Evolutionary conservation across 345 rosid genomes (phyloP), one percentile per base, ranked within the genome.

Genomic region (Angophora floribunda): DNA sequence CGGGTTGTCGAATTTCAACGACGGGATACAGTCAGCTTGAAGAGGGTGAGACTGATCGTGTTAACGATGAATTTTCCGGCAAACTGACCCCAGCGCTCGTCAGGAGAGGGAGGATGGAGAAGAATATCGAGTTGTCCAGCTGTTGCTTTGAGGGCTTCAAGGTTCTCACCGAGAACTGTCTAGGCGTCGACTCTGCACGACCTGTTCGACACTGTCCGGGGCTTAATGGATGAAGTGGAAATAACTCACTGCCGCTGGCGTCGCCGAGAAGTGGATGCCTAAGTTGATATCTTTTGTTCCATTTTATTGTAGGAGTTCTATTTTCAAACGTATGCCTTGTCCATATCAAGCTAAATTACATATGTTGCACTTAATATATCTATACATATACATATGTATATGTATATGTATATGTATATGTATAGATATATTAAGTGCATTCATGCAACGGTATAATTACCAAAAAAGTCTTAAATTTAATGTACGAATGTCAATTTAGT

Each of bases 231-330:
- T 59, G 90, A 82, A 19, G 82, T 28, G 4, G 75, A 91, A 3
- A 86, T 93, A 87, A 89, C 92, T 11, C 91, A 89, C 92, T 11
- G 91, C 94, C 28, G 88, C 92, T 8, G 92, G 91, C 89, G 92
- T 91, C 63, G 90, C 94, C 7, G 92, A 93, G 90, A 80, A 91
- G 53, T 85, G 91, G 87, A 90, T 91, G 89, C 94, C 87, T 59
- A 59, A 59, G 67, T 26, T 59, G 5, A 59, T 26, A 11, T 26
- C 30, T 59, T 59, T 59, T 26, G 67, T 28, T n/a, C 67, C 67
- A 59, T 59, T 59, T 59, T 12, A 59, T 26, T 15, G 7, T 59
- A 28, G 67, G 67, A 59, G 26, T n/a, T 11, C 30, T 63, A 65
- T n/a, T 65, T n/a, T n/a, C 32, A 63, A 63, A 67, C 55, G 16